These are phyloP conservation scores for Naganishia kalamii DNA, from an alignment of 768 basidiomycete genomes.

Conservation along the genomic window DNA sequence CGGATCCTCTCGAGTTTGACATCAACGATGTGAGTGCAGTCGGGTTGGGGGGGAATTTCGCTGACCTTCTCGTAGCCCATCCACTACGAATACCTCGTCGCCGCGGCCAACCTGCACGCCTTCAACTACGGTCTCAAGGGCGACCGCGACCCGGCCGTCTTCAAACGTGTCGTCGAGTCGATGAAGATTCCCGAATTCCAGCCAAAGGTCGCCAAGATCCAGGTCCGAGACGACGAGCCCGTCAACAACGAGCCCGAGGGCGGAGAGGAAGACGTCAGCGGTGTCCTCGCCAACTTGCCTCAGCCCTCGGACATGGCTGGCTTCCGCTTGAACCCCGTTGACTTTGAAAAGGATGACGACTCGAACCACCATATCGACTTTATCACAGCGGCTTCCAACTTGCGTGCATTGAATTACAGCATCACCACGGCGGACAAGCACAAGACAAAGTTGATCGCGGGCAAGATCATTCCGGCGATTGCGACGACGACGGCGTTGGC, in stretches of 20 bases:
- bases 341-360: slow-evolving; percentile 99
- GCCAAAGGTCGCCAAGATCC: slow-evolving; percentile 86
- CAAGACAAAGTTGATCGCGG: slow-evolving; percentile 85
- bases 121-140: slow-evolving; percentile 97
- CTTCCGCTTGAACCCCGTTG: slow-evolving; percentile 89
- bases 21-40: slow-evolving; percentile 65
- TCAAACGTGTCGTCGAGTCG: slow-evolving; percentile 75
- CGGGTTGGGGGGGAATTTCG: not conserved
- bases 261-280: slow-evolving; percentile 54
- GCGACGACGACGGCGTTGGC: slow-evolving; percentile 96
- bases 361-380: slow-evolving; percentile 97
- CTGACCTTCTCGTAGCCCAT: slow-evolving; percentile 56
- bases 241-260: slow-evolving; percentile 51
- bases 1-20: slow-evolving; percentile 80
- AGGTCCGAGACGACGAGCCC: slow-evolving; percentile 87
- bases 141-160: slow-evolving; percentile 67
- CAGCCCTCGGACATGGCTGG: slow-evolving; percentile 85
- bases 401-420: slow-evolving; percentile 89
- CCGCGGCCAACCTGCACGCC: slow-evolving; percentile 92
- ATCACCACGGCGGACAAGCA: slow-evolving; percentile 82
- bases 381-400: slow-evolving; percentile 93
- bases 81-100: slow-evolving; percentile 80
- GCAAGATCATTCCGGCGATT: slow-evolving; percentile 98
- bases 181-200: slow-evolving; percentile 85
- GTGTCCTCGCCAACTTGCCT: slow-evolving; percentile 66